These are phyloP conservation scores for Singerocomus inundabilis DNA, from an alignment of 1,284 basidiomycete species.

Conservation along the genomic window DNA sequence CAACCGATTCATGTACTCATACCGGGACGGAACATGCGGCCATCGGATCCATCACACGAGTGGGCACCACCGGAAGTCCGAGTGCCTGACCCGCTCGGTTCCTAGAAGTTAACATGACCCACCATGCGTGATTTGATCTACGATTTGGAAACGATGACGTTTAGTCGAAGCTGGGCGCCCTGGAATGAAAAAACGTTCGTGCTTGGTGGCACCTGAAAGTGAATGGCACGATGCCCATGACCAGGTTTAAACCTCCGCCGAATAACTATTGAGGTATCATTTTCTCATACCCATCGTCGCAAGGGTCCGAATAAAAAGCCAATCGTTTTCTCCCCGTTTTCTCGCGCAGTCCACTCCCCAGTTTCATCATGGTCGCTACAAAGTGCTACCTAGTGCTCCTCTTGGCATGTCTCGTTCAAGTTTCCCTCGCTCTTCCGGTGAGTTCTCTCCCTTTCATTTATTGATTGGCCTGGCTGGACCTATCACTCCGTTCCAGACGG, in stretches of 20 bases:
- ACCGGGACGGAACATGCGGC: no score
- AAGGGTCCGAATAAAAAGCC: constrained; percentile 25
- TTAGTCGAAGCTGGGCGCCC: neutral
- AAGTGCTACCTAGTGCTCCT: constrained; percentile 28
- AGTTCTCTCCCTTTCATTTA: neutral
- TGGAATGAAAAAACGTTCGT: constrained; percentile 15
- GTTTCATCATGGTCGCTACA: constrained; percentile 17
- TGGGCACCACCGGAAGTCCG: no score
- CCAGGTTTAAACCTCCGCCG: neutral
- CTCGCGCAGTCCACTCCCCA: constrained; percentile 1
- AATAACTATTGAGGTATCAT: constrained; percentile 17
- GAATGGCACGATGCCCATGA: no score
- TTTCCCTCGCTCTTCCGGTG: constrained; percentile 28
- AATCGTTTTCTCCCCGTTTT: neutral
- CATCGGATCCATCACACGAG: no score
- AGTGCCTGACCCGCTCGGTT: no score
- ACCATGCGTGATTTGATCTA: no score
- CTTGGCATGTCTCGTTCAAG: constrained; percentile 19
- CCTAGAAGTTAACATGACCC: no score
- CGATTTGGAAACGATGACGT: no score
- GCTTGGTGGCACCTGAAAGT: constrained; percentile 23
- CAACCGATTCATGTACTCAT: no score
- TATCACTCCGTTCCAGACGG: constrained; percentile 8
- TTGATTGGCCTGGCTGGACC: no score
- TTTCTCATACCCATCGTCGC: constrained; percentile 26